Conservation (phyloP, 306 rosid genomes). For the Abrus precatorius region DNA sequence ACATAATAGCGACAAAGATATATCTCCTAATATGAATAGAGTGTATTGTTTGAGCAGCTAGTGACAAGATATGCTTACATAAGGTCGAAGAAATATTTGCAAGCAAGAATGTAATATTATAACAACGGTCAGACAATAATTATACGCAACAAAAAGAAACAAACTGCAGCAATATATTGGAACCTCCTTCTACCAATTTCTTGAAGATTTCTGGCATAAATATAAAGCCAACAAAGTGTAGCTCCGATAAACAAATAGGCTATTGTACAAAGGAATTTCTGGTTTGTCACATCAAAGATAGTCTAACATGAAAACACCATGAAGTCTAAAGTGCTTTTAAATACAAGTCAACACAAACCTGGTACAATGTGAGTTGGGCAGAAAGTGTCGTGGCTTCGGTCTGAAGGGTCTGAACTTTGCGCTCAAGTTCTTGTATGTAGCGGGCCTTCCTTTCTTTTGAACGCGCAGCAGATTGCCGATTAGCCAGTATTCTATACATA, state of each 20-base stretch:
- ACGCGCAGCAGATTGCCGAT: slow-evolving; percentile 99
- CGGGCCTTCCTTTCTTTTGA: slow-evolving; percentile 98
- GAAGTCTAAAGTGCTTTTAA: background rate
- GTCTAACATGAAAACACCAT: background rate
- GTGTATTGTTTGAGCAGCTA: slow-evolving; percentile 15
- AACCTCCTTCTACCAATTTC: slow-evolving; percentile 32
- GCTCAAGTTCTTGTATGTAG: slow-evolving; percentile 97
- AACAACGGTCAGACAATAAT: slow-evolving; percentile 25
- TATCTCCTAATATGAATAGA: background rate
- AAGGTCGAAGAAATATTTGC: slow-evolving; percentile 2
- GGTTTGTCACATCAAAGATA: slow-evolving; percentile 14
- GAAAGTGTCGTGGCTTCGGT: slow-evolving; percentile 99
- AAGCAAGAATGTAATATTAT: background rate
- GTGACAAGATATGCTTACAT: slow-evolving; percentile 18
- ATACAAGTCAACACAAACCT: slow-evolving; percentile 64
- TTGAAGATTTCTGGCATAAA: background rate
- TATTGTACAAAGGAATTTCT: background rate
- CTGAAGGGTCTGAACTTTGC: slow-evolving; percentile 97
- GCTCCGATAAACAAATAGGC: slow-evolving; percentile 27
- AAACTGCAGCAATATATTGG: background rate
- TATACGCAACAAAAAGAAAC: slow-evolving; percentile 11
- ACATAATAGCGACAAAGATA: slow-evolving; percentile 11
- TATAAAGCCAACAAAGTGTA: background rate
- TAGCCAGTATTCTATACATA: slow-evolving; percentile 80
- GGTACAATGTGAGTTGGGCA: slow-evolving; percentile 94